phyloP scores from a whole-genome alignment of 2,329 filamentous ascomycete species.

The Canariomyces notabilis region DNA sequence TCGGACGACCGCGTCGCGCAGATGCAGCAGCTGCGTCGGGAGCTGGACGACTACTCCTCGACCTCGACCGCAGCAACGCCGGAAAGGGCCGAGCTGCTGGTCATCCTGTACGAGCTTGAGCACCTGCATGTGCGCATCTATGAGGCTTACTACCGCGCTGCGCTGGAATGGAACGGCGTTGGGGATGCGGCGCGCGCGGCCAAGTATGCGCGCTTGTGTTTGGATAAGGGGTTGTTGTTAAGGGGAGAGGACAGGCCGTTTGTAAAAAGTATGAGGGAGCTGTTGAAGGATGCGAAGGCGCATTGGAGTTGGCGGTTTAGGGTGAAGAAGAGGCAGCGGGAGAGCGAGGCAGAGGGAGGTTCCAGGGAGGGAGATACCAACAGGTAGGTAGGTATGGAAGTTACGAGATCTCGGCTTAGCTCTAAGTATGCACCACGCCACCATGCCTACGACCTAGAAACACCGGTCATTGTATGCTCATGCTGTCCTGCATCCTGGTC shows the following conservation, averaged over 20 bases:
- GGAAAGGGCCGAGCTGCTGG: constrained; percentile 34
- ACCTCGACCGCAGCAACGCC: constrained; percentile 28
- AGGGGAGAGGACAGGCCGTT: constrained; percentile 22
- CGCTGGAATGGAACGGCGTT: constrained; percentile 36
- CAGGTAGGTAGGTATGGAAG: too few species aligned
- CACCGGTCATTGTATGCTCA: too few species aligned
- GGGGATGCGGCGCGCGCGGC: constrained; percentile 30
- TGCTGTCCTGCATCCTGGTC: too few species aligned
- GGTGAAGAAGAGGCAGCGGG: not conserved
- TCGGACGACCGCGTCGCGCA: constrained; percentile 33
- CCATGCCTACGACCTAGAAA: too few species aligned
- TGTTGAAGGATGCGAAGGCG: constrained; percentile 14
- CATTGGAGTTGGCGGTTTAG: constrained; percentile 27
- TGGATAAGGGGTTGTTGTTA: constrained; percentile 20
- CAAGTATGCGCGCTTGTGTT: constrained; percentile 29
- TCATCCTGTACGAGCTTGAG: constrained; percentile 35
- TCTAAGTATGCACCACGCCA: too few species aligned
- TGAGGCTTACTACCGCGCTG: constrained; percentile 36
- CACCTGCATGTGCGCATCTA: constrained; percentile 28
- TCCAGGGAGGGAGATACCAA: too few species aligned
- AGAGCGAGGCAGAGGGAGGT: not conserved
- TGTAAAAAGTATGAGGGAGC: constrained; percentile 16
- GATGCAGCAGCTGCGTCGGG: constrained; percentile 29
- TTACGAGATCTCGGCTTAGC: too few species aligned
- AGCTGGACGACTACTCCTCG: constrained; percentile 35